Base-by-base conservation (phyloP, 352 stramenopile species). In the Peronospora belbahrii region DNA sequence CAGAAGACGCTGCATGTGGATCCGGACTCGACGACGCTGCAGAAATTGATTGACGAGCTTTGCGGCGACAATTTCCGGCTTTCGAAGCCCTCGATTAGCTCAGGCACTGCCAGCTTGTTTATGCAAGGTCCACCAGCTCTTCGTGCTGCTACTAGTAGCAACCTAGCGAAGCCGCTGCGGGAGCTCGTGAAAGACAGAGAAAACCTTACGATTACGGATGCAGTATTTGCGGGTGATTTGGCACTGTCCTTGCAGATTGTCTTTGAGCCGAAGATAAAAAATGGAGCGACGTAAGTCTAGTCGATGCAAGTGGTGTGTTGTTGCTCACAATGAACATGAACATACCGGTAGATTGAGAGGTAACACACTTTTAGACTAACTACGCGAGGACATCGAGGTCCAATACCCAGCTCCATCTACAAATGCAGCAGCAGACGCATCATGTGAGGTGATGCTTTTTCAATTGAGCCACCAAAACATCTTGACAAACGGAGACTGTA, bases 161-260 rank as follows among this genome's bases (percentile, higher is more conserved):
- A 98, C 56, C 62, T 98, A 24, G 55, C 84, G 35, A 97, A 96
- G 56, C 47, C 83, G 15, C 54, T 98, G 37, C 69, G 64, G 6
- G 82, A 96, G 14, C 65, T 98, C 13, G 72, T 98, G 11, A 62
- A 56, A 3, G 70, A 90, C 56, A 87, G 90, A 28, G 93, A 97
- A 42, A 82, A 30, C 38, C 59, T 98, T 15, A 96, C 88, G 5
- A 76, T 98, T 57, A 98, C 94, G 9, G 95, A 98, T 71, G 75
- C 88, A 8, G 73, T 97, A 10, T 96, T 97, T 58, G 80, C 85
- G 4, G 77, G 77, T 19, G 80, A 89, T 33, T 51, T 92, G 45
- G 75, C 75, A 41, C 55, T 92, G 14, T 80, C 74, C 20, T 56
- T 91, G 39, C 64, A 85, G 37, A 76, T 91, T 46, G 36, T 48